Conservation (phyloP, 768 basidiomycete species). For the Russula virescens region DNA sequence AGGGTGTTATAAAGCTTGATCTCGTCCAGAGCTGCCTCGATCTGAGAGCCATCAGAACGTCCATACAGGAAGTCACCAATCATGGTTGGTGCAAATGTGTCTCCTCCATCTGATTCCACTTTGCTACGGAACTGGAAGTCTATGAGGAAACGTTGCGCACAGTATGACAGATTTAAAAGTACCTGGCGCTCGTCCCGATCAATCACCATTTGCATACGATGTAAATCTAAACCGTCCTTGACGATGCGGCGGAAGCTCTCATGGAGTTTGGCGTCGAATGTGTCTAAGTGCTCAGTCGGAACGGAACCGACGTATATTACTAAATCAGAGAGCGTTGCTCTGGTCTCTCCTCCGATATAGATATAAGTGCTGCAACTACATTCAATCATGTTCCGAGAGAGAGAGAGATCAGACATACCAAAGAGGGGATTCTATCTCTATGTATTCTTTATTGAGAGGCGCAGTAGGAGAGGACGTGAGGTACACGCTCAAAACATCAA, state of each 20-base stretch:
- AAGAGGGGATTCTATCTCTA: conserved; percentile 85
- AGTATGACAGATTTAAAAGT: neutral
- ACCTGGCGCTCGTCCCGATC: conserved; percentile 86
- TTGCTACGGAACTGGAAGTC: conserved; percentile 64
- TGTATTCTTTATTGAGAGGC: conserved; percentile 83
- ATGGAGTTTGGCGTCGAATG: conserved; percentile 62
- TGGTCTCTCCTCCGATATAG: conserved; percentile 71
- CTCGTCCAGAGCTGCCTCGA: conserved; percentile 69
- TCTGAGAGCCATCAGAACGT: conserved; percentile 70
- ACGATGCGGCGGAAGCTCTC: conserved; percentile 64
- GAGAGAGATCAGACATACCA: conserved; percentile 47
- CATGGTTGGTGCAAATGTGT: conserved; percentile 66
- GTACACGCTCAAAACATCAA: conserved; percentile 84
- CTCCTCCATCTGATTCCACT: conserved; percentile 77
- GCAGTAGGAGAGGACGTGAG: conserved; percentile 80
- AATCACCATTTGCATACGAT: conserved; percentile 81
- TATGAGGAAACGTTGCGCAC: neutral
- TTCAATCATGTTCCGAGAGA: conserved; percentile 8
- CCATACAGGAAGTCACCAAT: conserved; percentile 88
- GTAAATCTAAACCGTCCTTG: conserved; percentile 79
- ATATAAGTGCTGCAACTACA: conserved; percentile 62
- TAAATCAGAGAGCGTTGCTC: conserved; percentile 67
- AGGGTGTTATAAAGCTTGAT: conserved; percentile 64
- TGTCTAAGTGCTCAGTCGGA: conserved; percentile 71
- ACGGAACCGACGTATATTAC: conserved; percentile 79